A percentile compares a stretch with the other conserved stretches of the same genome.
Evolutionary conservation across 257 asterid species (phyloP).

Genomic region (Penstemon newberryi): DNA sequence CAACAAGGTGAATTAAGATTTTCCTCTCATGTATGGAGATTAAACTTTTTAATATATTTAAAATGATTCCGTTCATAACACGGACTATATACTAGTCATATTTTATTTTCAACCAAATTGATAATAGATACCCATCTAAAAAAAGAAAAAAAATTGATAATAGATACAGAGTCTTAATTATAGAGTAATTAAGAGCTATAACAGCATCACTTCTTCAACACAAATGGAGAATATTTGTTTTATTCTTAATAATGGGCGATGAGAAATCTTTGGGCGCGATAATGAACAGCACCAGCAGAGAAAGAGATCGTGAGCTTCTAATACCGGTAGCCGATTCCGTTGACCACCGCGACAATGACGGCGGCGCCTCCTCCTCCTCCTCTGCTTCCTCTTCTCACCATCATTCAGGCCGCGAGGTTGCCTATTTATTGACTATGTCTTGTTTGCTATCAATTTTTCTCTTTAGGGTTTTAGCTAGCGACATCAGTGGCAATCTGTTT

Average conservation of each 20-base stretch:
- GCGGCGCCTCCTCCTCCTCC: conserved; percentile 40
- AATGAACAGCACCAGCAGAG: conserved; percentile 48
- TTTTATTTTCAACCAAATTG: too few relatives aligned
- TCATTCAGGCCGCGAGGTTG: conserved; percentile 80
- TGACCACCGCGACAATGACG: conserved; percentile 45
- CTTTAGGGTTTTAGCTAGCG: conserved; percentile 32
- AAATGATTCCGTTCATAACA: too few relatives aligned
- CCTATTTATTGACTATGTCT: background rate
- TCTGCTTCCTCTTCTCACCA: conserved; percentile 62
- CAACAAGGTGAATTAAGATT: too few relatives aligned
- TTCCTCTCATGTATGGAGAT: too few relatives aligned
- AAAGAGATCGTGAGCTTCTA: conserved; percentile 93
- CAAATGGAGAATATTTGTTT: too few relatives aligned
- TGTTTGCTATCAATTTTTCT: background rate
- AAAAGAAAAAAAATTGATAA: too few relatives aligned
- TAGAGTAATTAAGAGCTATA: too few relatives aligned
- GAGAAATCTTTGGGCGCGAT: conserved; percentile 64
- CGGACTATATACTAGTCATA: too few relatives aligned
- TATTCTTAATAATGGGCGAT: conserved; percentile 54
- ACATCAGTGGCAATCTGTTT: background rate
- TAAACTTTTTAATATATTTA: too few relatives aligned
- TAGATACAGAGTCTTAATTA: too few relatives aligned
- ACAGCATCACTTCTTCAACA: too few relatives aligned
- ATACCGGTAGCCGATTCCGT: conserved; percentile 73
- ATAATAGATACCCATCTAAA: too few relatives aligned